Conservation (phyloP, 1,284 basidiomycete species). For the Austroboletus niveus region DNA sequence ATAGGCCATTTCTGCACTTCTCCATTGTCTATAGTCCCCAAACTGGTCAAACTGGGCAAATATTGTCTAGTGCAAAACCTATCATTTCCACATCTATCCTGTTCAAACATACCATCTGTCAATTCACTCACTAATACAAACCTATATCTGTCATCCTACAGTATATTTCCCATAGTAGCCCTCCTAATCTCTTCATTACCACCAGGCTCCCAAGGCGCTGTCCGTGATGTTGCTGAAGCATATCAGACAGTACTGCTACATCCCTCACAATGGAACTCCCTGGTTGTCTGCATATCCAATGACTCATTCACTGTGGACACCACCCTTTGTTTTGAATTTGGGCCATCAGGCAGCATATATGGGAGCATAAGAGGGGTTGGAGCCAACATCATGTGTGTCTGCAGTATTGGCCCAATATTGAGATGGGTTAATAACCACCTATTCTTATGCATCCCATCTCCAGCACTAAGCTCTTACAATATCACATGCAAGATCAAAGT, state of each 20-base stretch:
- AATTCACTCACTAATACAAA: no score
- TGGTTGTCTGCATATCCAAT: constrained; percentile 1
- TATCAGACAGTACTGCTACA: constrained; percentile 8
- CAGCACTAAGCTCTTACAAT: background rate
- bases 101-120: no score
- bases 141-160: background rate
- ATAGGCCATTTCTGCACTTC: no score
- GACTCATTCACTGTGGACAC: constrained; percentile 4
- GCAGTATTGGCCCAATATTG: constrained; percentile 34
- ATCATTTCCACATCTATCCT: no score
- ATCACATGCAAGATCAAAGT: background rate
- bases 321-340: constrained; percentile 29
- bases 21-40: no score
- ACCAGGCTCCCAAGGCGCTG: background rate
- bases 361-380: constrained; percentile 31
- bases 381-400: constrained; percentile 25
- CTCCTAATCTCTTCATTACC: background rate
- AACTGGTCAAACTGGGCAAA: no score
- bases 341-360: constrained; percentile 31
- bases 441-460: constrained; percentile 30
- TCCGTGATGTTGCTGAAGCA: constrained; percentile 1
- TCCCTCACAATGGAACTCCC: constrained; percentile 9
- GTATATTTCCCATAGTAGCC: background rate
- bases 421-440: constrained; percentile 45
- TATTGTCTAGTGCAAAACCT: no score